Evolutionary conservation across 148 eudicot species (phyloP).

Genomic region (Euryodendron excelsum): DNA sequence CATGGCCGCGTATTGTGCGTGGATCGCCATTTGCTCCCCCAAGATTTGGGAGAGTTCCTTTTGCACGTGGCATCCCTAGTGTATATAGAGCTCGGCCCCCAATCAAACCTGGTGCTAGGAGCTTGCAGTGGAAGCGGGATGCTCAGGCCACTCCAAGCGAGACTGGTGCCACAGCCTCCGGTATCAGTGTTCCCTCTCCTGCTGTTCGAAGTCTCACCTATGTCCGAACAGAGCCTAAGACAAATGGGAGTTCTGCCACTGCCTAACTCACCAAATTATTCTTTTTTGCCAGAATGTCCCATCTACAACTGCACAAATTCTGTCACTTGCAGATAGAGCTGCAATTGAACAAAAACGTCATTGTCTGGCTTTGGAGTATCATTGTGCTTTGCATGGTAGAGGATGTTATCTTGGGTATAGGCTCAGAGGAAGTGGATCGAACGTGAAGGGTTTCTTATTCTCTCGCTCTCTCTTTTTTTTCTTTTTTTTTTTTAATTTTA

Average conservation of each 20-base stretch:
- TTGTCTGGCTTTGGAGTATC: background rate
- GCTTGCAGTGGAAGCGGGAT: constrained; percentile 95
- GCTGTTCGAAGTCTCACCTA: constrained; percentile 73
- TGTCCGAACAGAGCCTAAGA: constrained; percentile 60
- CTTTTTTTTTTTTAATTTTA: background rate
- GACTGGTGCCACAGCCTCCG: constrained; percentile 24
- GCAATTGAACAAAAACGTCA: background rate
- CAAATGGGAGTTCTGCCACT: constrained; percentile 43
- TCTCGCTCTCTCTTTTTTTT: no score
- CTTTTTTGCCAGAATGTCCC: background rate
- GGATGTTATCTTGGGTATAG: background rate
- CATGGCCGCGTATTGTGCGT: constrained; percentile 72
- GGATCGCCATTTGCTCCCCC: constrained; percentile 50
- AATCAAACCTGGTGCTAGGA: constrained; percentile 67
- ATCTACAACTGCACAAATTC: background rate
- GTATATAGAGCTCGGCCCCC: constrained; percentile 57
- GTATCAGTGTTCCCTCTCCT: constrained; percentile 22
- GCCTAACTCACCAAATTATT: constrained; percentile 6
- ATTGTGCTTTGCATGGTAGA: background rate
- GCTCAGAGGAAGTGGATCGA: background rate
- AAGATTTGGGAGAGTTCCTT: constrained; percentile 58
- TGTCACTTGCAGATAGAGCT: background rate
- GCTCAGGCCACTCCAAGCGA: constrained; percentile 33
- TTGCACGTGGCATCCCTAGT: constrained; percentile 55
- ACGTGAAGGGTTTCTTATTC: no score